Evolutionary conservation across 1,284 basidiomycete genomes (phyloP), one percentile per base, ranked within the genome.

Genomic region (Boletus smithii): DNA sequence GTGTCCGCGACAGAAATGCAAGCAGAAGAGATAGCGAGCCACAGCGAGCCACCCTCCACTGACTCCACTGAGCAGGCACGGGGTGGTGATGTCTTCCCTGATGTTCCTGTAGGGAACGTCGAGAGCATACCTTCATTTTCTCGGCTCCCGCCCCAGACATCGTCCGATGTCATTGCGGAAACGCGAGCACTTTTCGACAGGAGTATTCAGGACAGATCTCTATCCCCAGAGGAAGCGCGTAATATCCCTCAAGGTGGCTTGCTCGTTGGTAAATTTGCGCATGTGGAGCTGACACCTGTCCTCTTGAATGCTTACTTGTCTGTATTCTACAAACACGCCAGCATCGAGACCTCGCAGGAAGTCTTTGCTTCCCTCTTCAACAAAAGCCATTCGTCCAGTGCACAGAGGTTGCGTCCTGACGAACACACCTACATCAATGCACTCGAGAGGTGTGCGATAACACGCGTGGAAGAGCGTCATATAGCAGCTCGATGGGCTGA

Each of bases 291-390:
- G 24, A 80, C 82, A 0, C 57, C 87, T 0, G 73, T 77, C 1
- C 74, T 97, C 8, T 61, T 95, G 54, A 91, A 91, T 60, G 81
- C 92, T 1, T 97, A 91, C 62, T 69, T 97, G 31, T 80, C 88
- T 2, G 85, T 94, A 0, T 79, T 87, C 55, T 82, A 88, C 71
- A 63, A 74, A 51, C 85, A 90, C 57, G 63, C 77, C 1, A 69
- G 76, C 2, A 63, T 89, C 32, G 73, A 76, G 22, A 64, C 65
- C 0, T 71, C 79, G 10, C 68, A 67, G 8, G 68, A 72, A 13
- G 59, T 76, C 5, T 85, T 83, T 59, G 61, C 71, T 49, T 67
- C 65, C 7, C 50, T 84, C 3, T 85, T 78, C 50, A 61, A 33
- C 39, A 20, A 45, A 29, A 17, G 5, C 7, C 8, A 34, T 35